Evolutionary conservation across 805 yeast species (phyloP).

Genomic region (Ogataea minuta): DNA sequence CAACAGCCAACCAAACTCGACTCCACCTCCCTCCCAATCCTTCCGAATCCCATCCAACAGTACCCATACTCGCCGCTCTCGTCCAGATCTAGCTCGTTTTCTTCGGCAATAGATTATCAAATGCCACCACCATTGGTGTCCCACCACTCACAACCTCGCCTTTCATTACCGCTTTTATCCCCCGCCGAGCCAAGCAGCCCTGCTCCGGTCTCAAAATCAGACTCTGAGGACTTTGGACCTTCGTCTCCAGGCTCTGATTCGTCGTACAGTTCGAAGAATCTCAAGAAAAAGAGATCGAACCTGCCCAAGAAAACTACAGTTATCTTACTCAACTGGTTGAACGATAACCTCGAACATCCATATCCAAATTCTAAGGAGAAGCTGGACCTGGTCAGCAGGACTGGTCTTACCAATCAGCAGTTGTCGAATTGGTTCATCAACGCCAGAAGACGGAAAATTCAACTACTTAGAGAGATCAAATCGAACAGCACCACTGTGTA

Average conservation of each 20-base stretch:
- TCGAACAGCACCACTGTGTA: constrained; percentile 25
- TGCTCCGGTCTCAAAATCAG: constrained; percentile 6
- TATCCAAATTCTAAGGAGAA: constrained; percentile 60
- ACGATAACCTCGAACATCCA: constrained; percentile 56
- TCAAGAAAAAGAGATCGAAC: constrained; percentile 44
- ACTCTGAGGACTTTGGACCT: constrained; percentile 16
- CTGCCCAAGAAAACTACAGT: constrained; percentile 60
- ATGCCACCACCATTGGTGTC: constrained; percentile 6
- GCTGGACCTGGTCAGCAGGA: constrained; percentile 49
- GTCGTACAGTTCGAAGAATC: constrained; percentile 6
- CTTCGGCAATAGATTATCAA: constrained; percentile 17
- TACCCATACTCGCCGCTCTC: constrained; percentile 22
- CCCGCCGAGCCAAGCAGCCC: constrained; percentile 9
- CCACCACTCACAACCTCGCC: constrained; percentile 8
- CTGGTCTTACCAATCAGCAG: constrained; percentile 59
- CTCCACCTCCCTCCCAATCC: constrained; percentile 13
- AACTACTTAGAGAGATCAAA: constrained; percentile 41
- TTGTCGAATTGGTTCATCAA: constrained; percentile 62
- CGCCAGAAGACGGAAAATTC: constrained; percentile 59
- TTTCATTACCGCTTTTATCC: constrained; percentile 5
- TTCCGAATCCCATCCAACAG: constrained; percentile 18
- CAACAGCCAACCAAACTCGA: background rate
- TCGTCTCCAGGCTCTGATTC: constrained; percentile 18
- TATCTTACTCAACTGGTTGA: constrained; percentile 52
- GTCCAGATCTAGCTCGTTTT: constrained; percentile 24